phyloP scores from a whole-genome alignment of 495 filamentous ascomycete species.

The Trichoderma parareesei region DNA sequence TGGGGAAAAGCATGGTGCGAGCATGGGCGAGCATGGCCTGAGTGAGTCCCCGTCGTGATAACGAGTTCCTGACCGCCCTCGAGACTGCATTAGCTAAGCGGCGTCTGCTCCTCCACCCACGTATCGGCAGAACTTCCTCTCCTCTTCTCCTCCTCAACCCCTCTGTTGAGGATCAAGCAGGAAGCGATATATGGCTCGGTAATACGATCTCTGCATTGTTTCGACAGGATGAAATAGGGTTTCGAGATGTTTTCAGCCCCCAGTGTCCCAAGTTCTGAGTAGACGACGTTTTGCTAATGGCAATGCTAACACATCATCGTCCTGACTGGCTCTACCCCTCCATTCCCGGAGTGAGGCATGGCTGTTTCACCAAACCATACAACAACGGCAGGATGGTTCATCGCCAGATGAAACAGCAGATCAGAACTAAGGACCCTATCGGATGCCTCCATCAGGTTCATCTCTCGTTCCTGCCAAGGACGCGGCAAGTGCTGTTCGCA shows the following conservation, averaged over 20 bases:
- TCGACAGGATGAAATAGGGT: no score
- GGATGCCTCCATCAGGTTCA: neutral
- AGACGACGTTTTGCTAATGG: no score
- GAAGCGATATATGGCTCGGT: neutral
- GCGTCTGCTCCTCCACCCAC: neutral
- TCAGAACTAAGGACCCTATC: neutral
- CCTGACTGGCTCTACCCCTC: no score
- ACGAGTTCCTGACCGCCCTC: neutral
- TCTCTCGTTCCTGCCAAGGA: neutral
- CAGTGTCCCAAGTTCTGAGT: no score
- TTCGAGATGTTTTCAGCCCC: no score
- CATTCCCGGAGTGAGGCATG: no score
- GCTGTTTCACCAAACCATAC: no score
- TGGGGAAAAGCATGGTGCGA: no score
- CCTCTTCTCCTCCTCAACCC: neutral
- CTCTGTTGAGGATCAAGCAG: neutral
- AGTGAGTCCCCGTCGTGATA: neutral
- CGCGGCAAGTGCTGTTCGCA: neutral
- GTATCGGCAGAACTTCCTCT: neutral
- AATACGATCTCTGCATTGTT: no score
- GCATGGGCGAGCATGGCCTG: neutral
- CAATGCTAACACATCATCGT: no score
- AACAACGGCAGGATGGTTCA: neutral
- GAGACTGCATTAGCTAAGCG: neutral
- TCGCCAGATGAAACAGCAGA: neutral